Percentiles rank a stretch among this genome's conserved stretches.
Conservation (phyloP, 257 asterid genomes). For the Jacaranda mimosifolia region DNA sequence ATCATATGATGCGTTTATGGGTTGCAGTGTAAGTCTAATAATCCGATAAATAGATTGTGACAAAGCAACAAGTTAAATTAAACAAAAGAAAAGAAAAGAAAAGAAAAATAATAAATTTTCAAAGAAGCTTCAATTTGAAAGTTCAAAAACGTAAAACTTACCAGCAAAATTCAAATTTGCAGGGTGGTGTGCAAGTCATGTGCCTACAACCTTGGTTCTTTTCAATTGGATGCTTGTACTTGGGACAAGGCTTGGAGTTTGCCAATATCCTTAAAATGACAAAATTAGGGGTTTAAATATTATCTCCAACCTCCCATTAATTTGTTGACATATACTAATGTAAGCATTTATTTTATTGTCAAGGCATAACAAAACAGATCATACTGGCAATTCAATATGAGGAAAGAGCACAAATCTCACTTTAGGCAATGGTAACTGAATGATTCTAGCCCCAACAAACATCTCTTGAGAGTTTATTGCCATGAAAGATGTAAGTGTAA, state of each 20-base stretch:
- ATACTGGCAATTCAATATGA: background rate
- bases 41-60: constrained; percentile 12
- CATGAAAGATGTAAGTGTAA: background rate
- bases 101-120: background rate
- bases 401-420: background rate
- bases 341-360: too few species aligned
- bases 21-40: too few species aligned
- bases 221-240: constrained; percentile 99
- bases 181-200: constrained; percentile 99
- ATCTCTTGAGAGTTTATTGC: background rate
- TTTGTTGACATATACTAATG: background rate
- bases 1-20: too few species aligned
- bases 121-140: constrained; percentile 23
- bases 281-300: constrained; percentile 31
- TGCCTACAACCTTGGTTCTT: constrained; percentile 99
- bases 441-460: background rate
- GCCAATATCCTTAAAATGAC: constrained; percentile 83
- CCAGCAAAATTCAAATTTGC: constrained; percentile 99
- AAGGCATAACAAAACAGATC: background rate
- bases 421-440: background rate
- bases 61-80: background rate
- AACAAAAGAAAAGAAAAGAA: background rate
- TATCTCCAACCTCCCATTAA: background rate
- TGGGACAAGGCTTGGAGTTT: constrained; percentile 99
- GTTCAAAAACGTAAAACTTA: constrained; percentile 39